Evolutionary conservation across 2,329 filamentous ascomycete species (phyloP).

Genomic region (Ophiostoma tasmaniense): DNA sequence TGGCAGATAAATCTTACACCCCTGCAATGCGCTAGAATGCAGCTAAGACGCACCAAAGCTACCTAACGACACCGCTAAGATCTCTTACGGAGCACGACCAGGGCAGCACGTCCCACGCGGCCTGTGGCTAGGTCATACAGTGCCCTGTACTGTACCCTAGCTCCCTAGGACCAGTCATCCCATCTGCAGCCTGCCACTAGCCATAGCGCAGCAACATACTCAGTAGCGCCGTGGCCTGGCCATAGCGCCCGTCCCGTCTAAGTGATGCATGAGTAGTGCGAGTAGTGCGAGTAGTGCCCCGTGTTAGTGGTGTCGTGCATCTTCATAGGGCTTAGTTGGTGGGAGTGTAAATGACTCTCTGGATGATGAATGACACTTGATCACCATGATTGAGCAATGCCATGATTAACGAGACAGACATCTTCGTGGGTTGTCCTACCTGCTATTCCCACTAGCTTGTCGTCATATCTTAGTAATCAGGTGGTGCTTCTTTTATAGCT

Average conservation of each 20-base stretch:
- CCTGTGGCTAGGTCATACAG: constrained; percentile 4
- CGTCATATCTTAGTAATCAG: not conserved
- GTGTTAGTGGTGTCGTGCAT: not conserved
- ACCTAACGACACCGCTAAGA: constrained; percentile 1
- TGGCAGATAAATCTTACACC: not conserved
- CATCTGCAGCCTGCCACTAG: not conserved
- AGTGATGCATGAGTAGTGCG: not conserved
- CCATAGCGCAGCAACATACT: not conserved
- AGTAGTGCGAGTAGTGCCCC: not conserved
- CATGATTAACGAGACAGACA: too few species aligned
- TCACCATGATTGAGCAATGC: not conserved
- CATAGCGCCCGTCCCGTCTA: constrained; percentile 1
- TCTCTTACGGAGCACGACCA: not conserved
- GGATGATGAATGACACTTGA: too few species aligned
- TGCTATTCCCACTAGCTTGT: not conserved
- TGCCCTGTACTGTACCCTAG: not conserved
- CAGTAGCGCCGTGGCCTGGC: not conserved
- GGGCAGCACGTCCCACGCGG: constrained; percentile 5
- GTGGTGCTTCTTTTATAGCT: not conserved
- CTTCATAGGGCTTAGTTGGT: not conserved
- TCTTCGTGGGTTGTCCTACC: too few species aligned
- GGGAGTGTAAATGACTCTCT: too few species aligned
- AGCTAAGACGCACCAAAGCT: not conserved
- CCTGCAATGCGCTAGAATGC: not conserved
- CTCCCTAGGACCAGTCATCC: not conserved